Evolutionary conservation across 2,329 filamentous ascomycete species (phyloP).

Genomic region (Alternaria tenuissima): DNA sequence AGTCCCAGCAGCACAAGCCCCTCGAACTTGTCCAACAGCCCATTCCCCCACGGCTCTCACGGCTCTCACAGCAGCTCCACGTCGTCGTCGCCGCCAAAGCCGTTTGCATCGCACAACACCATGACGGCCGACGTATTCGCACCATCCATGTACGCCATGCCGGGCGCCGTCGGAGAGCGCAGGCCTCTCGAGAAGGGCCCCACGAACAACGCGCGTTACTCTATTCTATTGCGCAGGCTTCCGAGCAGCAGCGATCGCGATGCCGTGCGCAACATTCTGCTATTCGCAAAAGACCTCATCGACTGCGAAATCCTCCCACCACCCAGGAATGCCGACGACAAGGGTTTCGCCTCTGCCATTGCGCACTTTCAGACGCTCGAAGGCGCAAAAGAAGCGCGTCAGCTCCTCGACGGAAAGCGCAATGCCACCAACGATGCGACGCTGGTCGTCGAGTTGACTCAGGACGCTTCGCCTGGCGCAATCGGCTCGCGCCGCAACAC

Average conservation of each 20-base stretch:
- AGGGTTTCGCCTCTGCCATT: constrained; percentile 64
- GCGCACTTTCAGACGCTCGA: constrained; percentile 65
- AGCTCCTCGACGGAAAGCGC: constrained; percentile 68
- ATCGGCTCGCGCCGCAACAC: constrained; percentile 63
- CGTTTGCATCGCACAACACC: constrained; percentile 46
- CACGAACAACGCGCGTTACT: constrained; percentile 36
- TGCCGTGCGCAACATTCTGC: constrained; percentile 67
- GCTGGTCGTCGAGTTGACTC: constrained; percentile 66
- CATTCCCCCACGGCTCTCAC: constrained; percentile 51
- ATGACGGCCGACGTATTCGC: constrained; percentile 54
- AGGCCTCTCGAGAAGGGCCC: constrained; percentile 48
- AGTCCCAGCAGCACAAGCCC: constrained; percentile 54
- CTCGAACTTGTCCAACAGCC: constrained; percentile 51
- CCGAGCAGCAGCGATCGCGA: constrained; percentile 67
- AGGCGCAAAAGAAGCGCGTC: constrained; percentile 67
- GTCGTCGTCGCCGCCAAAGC: constrained; percentile 51
- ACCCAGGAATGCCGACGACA: constrained; percentile 64
- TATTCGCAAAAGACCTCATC: constrained; percentile 71
- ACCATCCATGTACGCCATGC: constrained; percentile 51
- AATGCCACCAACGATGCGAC: constrained; percentile 68
- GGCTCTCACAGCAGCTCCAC: constrained; percentile 52
- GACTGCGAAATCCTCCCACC: constrained; percentile 64
- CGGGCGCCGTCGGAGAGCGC: constrained; percentile 53
- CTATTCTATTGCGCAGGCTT: constrained; percentile 66
- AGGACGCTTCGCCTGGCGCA: constrained; percentile 43